Evolutionary conservation across 2,329 filamentous ascomycete species (phyloP).

Genomic region (Phialocephala sp.): DNA sequence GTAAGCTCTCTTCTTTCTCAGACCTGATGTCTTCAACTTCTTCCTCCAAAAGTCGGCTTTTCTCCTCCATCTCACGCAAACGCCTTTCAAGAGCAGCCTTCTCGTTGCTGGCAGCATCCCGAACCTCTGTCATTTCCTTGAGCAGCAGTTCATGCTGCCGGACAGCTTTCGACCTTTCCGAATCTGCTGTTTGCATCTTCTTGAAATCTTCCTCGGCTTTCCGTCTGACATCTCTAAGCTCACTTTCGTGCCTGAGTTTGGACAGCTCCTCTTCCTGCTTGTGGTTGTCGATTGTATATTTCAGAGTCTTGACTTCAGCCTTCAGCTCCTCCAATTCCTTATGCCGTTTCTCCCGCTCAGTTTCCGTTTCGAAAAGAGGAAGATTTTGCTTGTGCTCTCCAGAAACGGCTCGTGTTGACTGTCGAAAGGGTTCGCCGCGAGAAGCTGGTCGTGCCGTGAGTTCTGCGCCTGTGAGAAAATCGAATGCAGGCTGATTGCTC

Average conservation of each 20-base stretch:
- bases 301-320: conserved; percentile 85
- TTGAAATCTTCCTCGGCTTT: conserved; percentile 88
- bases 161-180: conserved; percentile 55
- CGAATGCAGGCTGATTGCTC: conserved; percentile 58
- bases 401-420: conserved; percentile 59
- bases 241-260: conserved; percentile 79
- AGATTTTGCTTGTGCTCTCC: conserved; percentile 52
- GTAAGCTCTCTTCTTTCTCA: conserved; percentile 71
- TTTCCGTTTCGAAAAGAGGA: conserved; percentile 45
- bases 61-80: conserved; percentile 73
- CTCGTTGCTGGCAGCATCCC: conserved; percentile 56
- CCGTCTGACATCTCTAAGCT: conserved; percentile 78
- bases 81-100: conserved; percentile 72
- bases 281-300: conserved; percentile 84
- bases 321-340: conserved; percentile 76
- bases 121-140: conserved; percentile 58
- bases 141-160: conserved; percentile 57
- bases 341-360: conserved; percentile 34
- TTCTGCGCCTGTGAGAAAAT: conserved; percentile 62
- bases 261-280: conserved; percentile 88
- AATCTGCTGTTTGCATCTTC: conserved; percentile 63
- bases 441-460: conserved; percentile 42
- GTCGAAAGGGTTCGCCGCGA: conserved; percentile 34
- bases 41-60: conserved; percentile 76
- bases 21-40: conserved; percentile 75